Evolutionary conservation across 1,139 yeast species (phyloP).

Genomic region (Saccharomyces hybrid): DNA sequence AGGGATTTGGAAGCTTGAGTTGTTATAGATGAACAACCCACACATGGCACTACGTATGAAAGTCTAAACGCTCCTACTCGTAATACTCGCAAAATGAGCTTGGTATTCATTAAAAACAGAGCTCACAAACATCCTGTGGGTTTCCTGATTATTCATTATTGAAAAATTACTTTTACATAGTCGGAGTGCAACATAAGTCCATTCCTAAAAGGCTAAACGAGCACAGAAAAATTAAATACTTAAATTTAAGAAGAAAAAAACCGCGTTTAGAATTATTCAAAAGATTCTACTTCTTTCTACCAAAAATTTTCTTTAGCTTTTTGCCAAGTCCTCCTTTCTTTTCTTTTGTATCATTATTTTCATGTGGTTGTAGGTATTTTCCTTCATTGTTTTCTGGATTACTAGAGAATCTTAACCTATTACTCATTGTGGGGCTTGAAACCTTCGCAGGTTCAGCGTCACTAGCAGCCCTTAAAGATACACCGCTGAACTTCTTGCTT

Average conservation of each 20-base stretch:
- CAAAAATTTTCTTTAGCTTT: slow-evolving; percentile 55
- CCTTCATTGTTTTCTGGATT: slow-evolving; percentile 3
- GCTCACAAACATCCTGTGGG: no score
- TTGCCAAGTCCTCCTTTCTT: slow-evolving; percentile 44
- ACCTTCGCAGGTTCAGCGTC: slow-evolving; percentile 6
- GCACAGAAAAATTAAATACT: background rate
- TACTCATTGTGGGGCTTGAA: slow-evolving; percentile 3
- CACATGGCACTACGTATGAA: background rate
- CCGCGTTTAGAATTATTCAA: background rate
- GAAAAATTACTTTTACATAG: background rate
- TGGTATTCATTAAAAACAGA: no score
- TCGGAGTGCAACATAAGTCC: background rate
- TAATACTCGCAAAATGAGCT: no score
- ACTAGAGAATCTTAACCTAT: slow-evolving; percentile 8
- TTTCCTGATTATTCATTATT: background rate
- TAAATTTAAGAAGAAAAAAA: slow-evolving; percentile 5
- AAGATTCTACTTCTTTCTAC: slow-evolving; percentile 30
- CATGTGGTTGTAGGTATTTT: slow-evolving; percentile 8
- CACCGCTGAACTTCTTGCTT: slow-evolving; percentile 15
- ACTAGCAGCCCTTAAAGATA: slow-evolving; percentile 21
- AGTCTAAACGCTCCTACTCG: no score
- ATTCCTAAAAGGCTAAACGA: background rate
- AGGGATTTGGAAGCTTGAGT: background rate
- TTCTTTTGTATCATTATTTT: slow-evolving; percentile 30
- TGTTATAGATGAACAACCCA: background rate